Evolutionary conservation across 352 stramenopile species (phyloP), one percentile per base, ranked within the genome.

Genomic region (Phytophthora fragariae): DNA sequence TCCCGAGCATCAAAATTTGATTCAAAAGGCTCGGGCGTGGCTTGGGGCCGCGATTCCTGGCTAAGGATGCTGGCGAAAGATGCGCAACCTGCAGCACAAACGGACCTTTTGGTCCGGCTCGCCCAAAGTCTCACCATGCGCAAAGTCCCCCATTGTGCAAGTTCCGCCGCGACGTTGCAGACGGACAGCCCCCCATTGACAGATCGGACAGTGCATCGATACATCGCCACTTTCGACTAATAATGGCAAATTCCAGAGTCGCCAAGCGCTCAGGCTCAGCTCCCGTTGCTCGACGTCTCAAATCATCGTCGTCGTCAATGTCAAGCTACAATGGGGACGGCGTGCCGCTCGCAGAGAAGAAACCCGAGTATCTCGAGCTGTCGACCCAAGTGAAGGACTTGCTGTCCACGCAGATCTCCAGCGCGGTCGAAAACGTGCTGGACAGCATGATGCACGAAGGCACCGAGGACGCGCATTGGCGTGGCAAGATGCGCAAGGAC

Each of bases 401-500:
- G 53, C 61, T 84, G n/a, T 44, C 76, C 2, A 47, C 56, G 31
- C 67, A 81, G 55, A 81, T 82, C 21, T 77, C 60, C 7, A 55
- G 55, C 11, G 73, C 76, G 2, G 76, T 82, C 2, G 70, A 83
- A 58, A 63, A 80, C 37, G 70, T 85, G 15, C 49, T 85, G 54
- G 76, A 82, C 21, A 74, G 63, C 19, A 83, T 82, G 76, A 71
- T 80, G 66, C 60, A 74, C 37, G 73, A 82, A 67, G 70, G 63
- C 19, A 73, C 67, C 17, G 15, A 73, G 19, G 68, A 76, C 27
- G 53, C 64, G 5, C 58, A 78, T 15, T 82, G 76, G 76, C 60
- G 73, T 14, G 46, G 41, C 35, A 80, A 76, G 39, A 78, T 78
- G 73, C 67, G 62, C 19, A 83, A 83, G 62, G 68, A 82, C 57